phyloP scores from a whole-genome alignment of 1,139 yeast genomes.

The Blastobotrys illinoisensis region DNA sequence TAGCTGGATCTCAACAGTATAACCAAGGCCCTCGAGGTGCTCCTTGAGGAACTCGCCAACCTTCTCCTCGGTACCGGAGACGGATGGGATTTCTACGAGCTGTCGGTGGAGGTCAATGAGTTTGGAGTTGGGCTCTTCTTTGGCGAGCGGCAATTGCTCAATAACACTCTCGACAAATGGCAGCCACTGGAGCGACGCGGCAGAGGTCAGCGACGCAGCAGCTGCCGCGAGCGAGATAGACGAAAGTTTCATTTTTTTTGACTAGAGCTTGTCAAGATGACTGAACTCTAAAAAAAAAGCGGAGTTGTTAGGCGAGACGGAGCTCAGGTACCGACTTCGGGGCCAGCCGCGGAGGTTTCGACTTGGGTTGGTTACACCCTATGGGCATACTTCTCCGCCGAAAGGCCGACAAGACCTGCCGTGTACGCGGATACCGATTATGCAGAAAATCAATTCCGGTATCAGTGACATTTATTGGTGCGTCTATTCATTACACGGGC shows the following conservation, averaged over 20 bases:
- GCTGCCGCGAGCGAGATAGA: not conserved
- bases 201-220: not conserved
- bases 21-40: constrained; percentile 41
- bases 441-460: no score
- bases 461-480: no score
- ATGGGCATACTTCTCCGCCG: not conserved
- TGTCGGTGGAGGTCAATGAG: constrained; percentile 32
- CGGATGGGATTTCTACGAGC: constrained; percentile 38
- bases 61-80: constrained; percentile 34
- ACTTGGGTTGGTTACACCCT: not conserved
- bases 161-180: not conserved
- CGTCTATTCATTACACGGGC: not conserved
- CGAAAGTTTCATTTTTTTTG: not conserved
- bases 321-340: not conserved
- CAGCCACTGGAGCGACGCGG: not conserved
- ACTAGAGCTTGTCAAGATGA: not conserved
- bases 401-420: not conserved
- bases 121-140: constrained; percentile 15
- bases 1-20: constrained; percentile 46
- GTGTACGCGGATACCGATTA: not conserved
- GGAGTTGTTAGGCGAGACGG: not conserved
- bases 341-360: no score
- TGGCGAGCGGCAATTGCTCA: not conserved
- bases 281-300: not conserved
- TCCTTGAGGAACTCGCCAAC: constrained; percentile 35